A percentile compares a stretch with the other conserved stretches of the same genome.
Conservation (phyloP, 2,329 filamentous ascomycete species). For the Aureobasidium sp. region DNA sequence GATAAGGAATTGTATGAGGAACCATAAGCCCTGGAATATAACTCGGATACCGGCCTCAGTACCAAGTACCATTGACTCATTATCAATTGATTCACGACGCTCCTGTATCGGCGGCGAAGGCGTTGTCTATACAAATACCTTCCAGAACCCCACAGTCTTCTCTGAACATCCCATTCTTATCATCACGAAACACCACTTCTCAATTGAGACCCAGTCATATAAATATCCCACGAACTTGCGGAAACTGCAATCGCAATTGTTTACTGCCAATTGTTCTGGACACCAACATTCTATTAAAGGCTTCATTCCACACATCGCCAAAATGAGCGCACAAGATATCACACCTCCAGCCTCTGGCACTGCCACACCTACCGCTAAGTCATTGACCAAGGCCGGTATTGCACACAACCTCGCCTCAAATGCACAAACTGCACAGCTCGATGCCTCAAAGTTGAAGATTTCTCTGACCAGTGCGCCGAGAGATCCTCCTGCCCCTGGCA, state of each 20-base stretch:
- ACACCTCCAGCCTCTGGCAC: constrained; percentile 32
- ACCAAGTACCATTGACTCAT: constrained; percentile 11
- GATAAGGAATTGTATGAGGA: not conserved
- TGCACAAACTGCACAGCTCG: constrained; percentile 31
- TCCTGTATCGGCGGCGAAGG: constrained; percentile 8
- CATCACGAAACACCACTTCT: not conserved
- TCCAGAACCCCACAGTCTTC: constrained; percentile 1
- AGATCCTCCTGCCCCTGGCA: constrained; percentile 35
- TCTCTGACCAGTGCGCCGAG: constrained; percentile 37
- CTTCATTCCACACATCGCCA: not conserved
- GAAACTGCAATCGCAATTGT: not conserved
- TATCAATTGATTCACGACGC: not conserved
- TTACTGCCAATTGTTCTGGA: not conserved
- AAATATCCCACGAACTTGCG: not conserved
- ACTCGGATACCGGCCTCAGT: not conserved
- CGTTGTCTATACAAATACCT: constrained; percentile 9
- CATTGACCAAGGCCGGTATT: constrained; percentile 33
- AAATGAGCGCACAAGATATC: constrained; percentile 28
- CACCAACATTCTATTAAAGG: not conserved
- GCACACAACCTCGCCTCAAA: constrained; percentile 31
- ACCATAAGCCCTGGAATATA: not conserved
- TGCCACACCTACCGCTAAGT: constrained; percentile 28
- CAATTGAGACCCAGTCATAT: not conserved
- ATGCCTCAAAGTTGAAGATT: constrained; percentile 38
- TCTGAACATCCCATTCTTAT: not conserved